A percentile compares a stretch with the other conserved stretches of the same genome.
phyloP scores from a whole-genome alignment of 2,329 filamentous ascomycete species.

The Chrysosporium keratinophilum region DNA sequence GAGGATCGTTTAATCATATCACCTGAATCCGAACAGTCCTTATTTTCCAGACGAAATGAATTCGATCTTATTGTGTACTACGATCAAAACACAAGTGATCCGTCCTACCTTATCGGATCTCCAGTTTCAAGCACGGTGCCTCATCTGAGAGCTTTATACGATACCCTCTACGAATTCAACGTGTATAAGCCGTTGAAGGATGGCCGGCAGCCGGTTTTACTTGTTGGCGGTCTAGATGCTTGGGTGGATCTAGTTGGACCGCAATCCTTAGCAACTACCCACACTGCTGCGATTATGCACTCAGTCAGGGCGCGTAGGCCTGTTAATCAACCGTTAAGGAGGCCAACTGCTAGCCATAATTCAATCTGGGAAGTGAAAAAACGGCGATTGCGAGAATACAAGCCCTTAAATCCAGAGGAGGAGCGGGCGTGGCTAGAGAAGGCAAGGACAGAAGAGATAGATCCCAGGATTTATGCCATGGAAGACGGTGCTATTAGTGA shows the following conservation, averaged over 20 bases:
- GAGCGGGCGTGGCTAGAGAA: constrained; percentile 70
- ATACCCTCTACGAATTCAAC: constrained; percentile 75
- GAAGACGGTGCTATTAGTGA: constrained; percentile 33
- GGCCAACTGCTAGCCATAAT: constrained; percentile 42
- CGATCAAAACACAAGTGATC: constrained; percentile 57
- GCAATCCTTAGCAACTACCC: constrained; percentile 50
- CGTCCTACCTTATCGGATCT: constrained; percentile 44
- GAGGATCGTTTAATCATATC: constrained; percentile 42
- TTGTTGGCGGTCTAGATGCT: constrained; percentile 72
- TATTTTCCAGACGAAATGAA: constrained; percentile 62
- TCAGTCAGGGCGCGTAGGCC: constrained; percentile 32
- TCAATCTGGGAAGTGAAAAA: constrained; percentile 47
- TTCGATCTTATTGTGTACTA: constrained; percentile 89
- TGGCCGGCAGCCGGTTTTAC: constrained; percentile 59
- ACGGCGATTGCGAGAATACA: constrained; percentile 49
- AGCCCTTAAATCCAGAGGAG: constrained; percentile 69
- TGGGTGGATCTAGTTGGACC: constrained; percentile 77
- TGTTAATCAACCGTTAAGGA: constrained; percentile 40
- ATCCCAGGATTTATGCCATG: constrained; percentile 31
- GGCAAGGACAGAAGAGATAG: constrained; percentile 56
- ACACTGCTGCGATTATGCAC: constrained; percentile 43
- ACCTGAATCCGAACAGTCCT: constrained; percentile 52
- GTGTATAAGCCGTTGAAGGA: constrained; percentile 60
- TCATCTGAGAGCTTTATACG: constrained; percentile 61
- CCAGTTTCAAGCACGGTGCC: constrained; percentile 38